A percentile compares a stretch with the other conserved stretches of the same genome.
phyloP scores from a whole-genome alignment of 2,329 filamentous ascomycete genomes.

The Elsinoe australis region DNA sequence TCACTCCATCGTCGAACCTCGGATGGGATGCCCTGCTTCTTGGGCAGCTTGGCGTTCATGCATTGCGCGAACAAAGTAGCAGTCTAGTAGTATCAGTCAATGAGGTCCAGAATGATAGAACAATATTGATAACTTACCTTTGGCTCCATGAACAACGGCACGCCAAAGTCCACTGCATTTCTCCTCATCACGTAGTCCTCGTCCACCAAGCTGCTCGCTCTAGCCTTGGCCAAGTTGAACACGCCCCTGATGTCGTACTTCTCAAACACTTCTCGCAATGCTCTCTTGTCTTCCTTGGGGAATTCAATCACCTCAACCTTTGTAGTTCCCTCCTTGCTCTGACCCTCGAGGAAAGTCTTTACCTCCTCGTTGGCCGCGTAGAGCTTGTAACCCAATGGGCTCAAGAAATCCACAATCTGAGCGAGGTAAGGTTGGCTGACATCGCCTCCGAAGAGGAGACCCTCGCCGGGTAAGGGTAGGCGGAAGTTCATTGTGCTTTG shows the following conservation, averaged over 20 bases:
- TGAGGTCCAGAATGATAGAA: not conserved
- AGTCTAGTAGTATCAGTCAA: slow-evolving; percentile 52
- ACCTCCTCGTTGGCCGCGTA: slow-evolving; percentile 75
- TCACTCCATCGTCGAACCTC: slow-evolving; percentile 95
- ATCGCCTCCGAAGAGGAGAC: slow-evolving; percentile 89
- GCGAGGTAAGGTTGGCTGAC: slow-evolving; percentile 61
- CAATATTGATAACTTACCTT: too few species aligned
- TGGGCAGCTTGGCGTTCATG: slow-evolving; percentile 93
- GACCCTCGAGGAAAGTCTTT: slow-evolving; percentile 73
- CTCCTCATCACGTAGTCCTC: slow-evolving; percentile 98
- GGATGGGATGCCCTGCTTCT: slow-evolving; percentile 74
- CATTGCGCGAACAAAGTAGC: slow-evolving; percentile 92
- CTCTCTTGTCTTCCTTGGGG: slow-evolving; percentile 91
- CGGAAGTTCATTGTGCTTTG: slow-evolving; percentile 99
- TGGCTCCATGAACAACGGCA: slow-evolving; percentile 96
- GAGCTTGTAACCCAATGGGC: slow-evolving; percentile 88
- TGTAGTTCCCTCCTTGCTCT: slow-evolving; percentile 55
- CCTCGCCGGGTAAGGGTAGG: slow-evolving; percentile 86
- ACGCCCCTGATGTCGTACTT: slow-evolving; percentile 94
- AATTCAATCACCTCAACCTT: slow-evolving; percentile 89
- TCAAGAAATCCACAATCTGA: slow-evolving; percentile 75
- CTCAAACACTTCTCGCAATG: slow-evolving; percentile 87
- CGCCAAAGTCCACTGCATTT: slow-evolving; percentile 96
- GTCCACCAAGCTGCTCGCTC: slow-evolving; percentile 77
- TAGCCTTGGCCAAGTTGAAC: slow-evolving; percentile 83